These are phyloP conservation scores for Rhizoctonia solani DNA, from an alignment of 1,284 basidiomycete genomes.

Conservation along the genomic window DNA sequence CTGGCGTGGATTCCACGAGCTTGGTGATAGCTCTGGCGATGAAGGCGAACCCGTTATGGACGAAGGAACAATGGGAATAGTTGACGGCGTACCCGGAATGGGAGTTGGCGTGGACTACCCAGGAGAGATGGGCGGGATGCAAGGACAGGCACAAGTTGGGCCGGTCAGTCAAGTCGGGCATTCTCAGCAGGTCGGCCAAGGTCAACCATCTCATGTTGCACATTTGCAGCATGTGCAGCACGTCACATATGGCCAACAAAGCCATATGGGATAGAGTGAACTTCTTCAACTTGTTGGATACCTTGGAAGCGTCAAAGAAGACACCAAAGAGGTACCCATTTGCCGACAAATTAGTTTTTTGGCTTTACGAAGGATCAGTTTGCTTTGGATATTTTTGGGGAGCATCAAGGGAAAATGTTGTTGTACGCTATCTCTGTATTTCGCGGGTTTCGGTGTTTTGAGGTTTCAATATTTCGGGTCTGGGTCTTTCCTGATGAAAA, in stretches of 20 bases:
- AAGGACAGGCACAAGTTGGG: background rate
- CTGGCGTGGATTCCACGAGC: conserved; percentile 34
- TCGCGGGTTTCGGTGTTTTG: background rate
- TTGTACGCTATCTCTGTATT: conserved; percentile 22
- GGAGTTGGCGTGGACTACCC: conserved; percentile 14
- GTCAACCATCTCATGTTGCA: background rate
- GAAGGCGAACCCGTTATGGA: conserved; percentile 14
- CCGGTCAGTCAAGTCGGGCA: background rate
- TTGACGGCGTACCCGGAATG: background rate
- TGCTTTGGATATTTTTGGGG: background rate
- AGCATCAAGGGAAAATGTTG: background rate
- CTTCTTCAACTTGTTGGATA: too few species aligned
- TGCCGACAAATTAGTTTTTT: too few species aligned
- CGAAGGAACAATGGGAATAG: conserved; percentile 9
- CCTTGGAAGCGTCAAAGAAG: too few species aligned
- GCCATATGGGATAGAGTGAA: conserved; percentile 13
- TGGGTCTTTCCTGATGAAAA: background rate
- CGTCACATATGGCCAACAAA: conserved; percentile 13
- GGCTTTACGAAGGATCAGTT: too few species aligned
- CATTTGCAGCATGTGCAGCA: conserved; percentile 23
- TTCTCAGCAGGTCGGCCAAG: background rate
- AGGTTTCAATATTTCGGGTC: background rate
- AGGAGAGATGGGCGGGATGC: conserved; percentile 4
- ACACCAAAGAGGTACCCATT: background rate
- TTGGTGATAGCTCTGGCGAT: conserved; percentile 28